Evolutionary conservation across 257 asterid genomes (phyloP).

Genomic region (Apocynum venetum): DNA sequence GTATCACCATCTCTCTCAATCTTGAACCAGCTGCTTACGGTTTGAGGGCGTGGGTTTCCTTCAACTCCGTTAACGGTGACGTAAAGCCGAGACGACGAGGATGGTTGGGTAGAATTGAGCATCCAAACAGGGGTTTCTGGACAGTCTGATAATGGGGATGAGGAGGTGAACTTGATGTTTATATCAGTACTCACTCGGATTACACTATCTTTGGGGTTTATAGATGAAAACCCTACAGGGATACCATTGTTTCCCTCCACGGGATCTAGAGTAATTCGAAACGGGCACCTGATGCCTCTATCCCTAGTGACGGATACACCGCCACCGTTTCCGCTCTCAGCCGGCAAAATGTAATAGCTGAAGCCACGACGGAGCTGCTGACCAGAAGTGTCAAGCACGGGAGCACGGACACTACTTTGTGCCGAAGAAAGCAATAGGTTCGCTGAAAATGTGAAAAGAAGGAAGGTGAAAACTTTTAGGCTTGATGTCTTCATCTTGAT

Average conservation of each 20-base stretch:
- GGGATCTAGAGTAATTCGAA: background rate
- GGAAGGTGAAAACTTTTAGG: too few species aligned
- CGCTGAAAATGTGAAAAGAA: too few species aligned
- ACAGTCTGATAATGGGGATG: background rate
- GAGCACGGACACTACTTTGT: too few species aligned
- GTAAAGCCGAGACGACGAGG: background rate
- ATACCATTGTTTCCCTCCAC: background rate
- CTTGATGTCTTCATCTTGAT: too few species aligned
- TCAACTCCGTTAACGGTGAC: background rate
- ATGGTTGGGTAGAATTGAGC: background rate
- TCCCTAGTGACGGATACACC: too few species aligned
- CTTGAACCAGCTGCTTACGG: background rate
- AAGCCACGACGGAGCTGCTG: too few species aligned
- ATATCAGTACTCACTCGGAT: background rate
- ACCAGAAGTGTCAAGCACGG: too few species aligned
- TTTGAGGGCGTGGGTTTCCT: background rate
- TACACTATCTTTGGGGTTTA: background rate
- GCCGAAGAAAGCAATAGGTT: too few species aligned
- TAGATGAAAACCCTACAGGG: background rate
- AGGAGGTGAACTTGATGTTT: background rate
- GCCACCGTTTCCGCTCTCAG: too few species aligned
- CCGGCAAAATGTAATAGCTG: too few species aligned
- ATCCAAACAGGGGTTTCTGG: slow-evolving; percentile 2
- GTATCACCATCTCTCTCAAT: background rate
- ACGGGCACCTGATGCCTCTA: background rate